These are phyloP conservation scores for Pseudoturritis turrita DNA, from an alignment of 345 rosid species.

Conservation along the genomic window DNA sequence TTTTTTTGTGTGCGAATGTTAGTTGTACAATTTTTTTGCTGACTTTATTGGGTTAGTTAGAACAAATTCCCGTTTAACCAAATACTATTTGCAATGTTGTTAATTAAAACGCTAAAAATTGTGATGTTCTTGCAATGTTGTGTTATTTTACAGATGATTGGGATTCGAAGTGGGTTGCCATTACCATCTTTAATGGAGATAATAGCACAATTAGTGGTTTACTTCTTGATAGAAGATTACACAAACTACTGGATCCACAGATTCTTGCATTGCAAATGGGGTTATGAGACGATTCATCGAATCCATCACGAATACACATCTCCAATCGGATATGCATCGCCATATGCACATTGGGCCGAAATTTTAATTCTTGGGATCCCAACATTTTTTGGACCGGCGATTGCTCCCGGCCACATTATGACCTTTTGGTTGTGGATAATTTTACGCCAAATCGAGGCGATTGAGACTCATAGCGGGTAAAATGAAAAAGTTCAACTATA, in stretches of 20 bases:
- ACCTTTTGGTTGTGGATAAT: slow-evolving; percentile 79
- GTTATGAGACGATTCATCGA: slow-evolving; percentile 64
- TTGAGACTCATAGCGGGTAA: slow-evolving; percentile 87
- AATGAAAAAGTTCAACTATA: neutral
- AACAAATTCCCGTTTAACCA: neutral
- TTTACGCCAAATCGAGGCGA: slow-evolving; percentile 75
- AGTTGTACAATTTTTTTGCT: neutral
- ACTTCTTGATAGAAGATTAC: slow-evolving; percentile 73
- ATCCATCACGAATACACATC: slow-evolving; percentile 75
- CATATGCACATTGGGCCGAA: slow-evolving; percentile 87
- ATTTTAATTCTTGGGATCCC: slow-evolving; percentile 73
- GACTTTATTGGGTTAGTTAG: neutral
- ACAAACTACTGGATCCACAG: slow-evolving; percentile 82
- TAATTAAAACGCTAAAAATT: neutral
- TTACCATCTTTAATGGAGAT: slow-evolving; percentile 75
- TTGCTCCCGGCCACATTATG: slow-evolving; percentile 72
- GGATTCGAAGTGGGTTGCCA: slow-evolving; percentile 58
- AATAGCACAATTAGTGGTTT: slow-evolving; percentile 54
- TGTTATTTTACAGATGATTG: slow-evolving; percentile 44
- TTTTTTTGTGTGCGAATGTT: neutral
- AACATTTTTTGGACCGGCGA: slow-evolving; percentile 74
- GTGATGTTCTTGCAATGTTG: neutral
- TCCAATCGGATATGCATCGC: slow-evolving; percentile 68
- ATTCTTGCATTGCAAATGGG: slow-evolving; percentile 64
- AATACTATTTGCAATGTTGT: neutral